These are phyloP conservation scores for Carpinus viminea DNA, from an alignment of 306 rosid species.

Conservation along the genomic window DNA sequence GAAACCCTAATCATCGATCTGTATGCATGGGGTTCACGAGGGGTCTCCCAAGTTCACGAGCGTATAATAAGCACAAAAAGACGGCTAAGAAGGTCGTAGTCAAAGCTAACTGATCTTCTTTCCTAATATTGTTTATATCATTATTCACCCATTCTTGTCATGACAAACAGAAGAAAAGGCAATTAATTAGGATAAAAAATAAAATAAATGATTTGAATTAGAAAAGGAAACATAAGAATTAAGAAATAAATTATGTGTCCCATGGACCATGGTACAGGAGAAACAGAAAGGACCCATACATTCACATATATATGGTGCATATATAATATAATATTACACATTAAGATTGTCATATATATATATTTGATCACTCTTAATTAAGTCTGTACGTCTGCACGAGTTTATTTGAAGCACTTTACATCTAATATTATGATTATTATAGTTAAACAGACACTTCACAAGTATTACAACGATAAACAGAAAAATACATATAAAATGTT, in stretches of 20 bases:
- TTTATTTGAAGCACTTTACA: no score
- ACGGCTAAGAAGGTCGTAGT: conserved; percentile 46
- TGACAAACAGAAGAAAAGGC: background rate
- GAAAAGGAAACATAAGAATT: no score
- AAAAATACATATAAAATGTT: background rate
- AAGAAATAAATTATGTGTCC: no score
- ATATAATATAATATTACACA: no score
- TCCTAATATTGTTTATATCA: conserved; percentile 1
- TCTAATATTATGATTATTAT: background rate
- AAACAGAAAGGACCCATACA: no score
- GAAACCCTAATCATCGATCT: conserved; percentile 12
- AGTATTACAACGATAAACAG: background rate
- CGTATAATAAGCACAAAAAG: conserved; percentile 41
- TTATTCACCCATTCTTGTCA: conserved; percentile 25
- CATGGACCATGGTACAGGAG: no score
- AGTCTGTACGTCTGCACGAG: no score
- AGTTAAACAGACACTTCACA: background rate
- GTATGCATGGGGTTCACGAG: conserved; percentile 56
- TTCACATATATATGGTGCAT: no score
- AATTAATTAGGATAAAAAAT: conserved; percentile 8
- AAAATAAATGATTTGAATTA: no score
- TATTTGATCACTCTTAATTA: no score
- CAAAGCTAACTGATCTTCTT: background rate
- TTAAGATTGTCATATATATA: no score
- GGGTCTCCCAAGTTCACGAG: conserved; percentile 46